Conservation (phyloP, 2,329 filamentous ascomycete genomes). For the Rhynchosporium graminicola region DNA sequence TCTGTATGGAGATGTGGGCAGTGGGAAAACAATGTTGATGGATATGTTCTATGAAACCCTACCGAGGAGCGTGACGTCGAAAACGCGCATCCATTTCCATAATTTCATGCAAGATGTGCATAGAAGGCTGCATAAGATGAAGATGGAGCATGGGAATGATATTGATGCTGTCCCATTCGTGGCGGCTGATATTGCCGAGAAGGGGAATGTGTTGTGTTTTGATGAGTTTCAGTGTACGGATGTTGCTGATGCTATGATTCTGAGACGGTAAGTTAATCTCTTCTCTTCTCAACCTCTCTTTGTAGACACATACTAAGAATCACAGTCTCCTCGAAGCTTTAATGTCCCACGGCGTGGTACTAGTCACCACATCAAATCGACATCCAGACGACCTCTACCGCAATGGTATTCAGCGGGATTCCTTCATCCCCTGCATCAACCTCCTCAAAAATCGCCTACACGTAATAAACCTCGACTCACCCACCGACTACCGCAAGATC, state of each 20-base stretch:
- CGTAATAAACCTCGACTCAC: slow-evolving; percentile 92
- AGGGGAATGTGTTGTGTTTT: slow-evolving; percentile 87
- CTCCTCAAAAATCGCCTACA: slow-evolving; percentile 81
- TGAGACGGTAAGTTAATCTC: slow-evolving; percentile 61
- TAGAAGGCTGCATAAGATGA: slow-evolving; percentile 84
- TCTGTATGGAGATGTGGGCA: slow-evolving; percentile 94
- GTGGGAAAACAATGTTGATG: slow-evolving; percentile 99
- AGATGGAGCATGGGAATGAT: slow-evolving; percentile 85
- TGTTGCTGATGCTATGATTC: slow-evolving; percentile 97
- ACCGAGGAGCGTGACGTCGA: slow-evolving; percentile 74
- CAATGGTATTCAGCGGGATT: slow-evolving; percentile 94
- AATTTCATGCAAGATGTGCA: slow-evolving; percentile 99
- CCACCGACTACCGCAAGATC: slow-evolving; percentile 96
- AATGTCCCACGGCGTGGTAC: slow-evolving; percentile 95
- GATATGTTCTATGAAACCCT: slow-evolving; percentile 95
- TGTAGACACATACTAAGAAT: not conserved
- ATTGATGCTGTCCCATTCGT: slow-evolving; percentile 90
- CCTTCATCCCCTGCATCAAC: slow-evolving; percentile 92
- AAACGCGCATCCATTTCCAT: slow-evolving; percentile 96
- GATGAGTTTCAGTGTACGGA: slow-evolving; percentile 99
- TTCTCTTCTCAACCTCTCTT: not conserved
- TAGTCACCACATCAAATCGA: slow-evolving; percentile 96
- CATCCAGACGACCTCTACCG: slow-evolving; percentile 96
- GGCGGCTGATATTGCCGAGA: slow-evolving; percentile 88
- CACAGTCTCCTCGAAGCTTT: slow-evolving; percentile 76